Conservation (phyloP, 2,329 filamentous ascomycete genomes). For the Penicillium oxalicum region DNA sequence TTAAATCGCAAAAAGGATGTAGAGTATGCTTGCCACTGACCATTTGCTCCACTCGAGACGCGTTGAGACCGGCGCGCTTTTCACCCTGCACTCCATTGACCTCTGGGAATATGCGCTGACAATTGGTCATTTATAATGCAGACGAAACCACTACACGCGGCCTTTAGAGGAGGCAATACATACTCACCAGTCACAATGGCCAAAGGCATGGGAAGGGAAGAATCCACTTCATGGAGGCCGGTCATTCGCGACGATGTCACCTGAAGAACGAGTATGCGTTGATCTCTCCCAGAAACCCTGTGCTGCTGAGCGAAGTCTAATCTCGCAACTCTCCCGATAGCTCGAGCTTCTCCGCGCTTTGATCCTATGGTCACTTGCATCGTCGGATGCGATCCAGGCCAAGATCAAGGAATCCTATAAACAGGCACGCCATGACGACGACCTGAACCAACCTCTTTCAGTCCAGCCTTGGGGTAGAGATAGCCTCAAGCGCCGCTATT, state of each 20-base stretch:
- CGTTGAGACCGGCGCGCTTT: slow-evolving; percentile 12
- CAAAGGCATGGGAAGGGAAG: slow-evolving; percentile 70
- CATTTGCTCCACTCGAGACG: slow-evolving; percentile 4
- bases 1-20: slow-evolving; percentile 98
- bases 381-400: slow-evolving; percentile 73
- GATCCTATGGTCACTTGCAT: slow-evolving; percentile 80
- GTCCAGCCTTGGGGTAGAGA: slow-evolving; percentile 88
- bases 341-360: slow-evolving; percentile 76
- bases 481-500: slow-evolving; percentile 87
- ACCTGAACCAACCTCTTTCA: slow-evolving; percentile 77
- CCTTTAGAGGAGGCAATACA: slow-evolving; percentile 90
- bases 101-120: slow-evolving; percentile 24
- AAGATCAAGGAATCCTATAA: slow-evolving; percentile 87
- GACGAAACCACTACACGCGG: slow-evolving; percentile 84
- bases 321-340: slow-evolving; percentile 42
- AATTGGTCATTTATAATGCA: slow-evolving; percentile 37
- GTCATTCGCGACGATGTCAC: slow-evolving; percentile 75
- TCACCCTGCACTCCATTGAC: slow-evolving; percentile 4
- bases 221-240: slow-evolving; percentile 76
- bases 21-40: slow-evolving; percentile 62
- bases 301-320: too few relatives aligned
- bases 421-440: slow-evolving; percentile 70
- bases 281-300: not conserved
- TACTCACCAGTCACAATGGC: slow-evolving; percentile 83
- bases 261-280: slow-evolving; percentile 67